Evolutionary conservation across 371 early-diverging fungal genomes (phyloP), one percentile per base, ranked within the genome.

Genomic region (Mortierella sp.): DNA sequence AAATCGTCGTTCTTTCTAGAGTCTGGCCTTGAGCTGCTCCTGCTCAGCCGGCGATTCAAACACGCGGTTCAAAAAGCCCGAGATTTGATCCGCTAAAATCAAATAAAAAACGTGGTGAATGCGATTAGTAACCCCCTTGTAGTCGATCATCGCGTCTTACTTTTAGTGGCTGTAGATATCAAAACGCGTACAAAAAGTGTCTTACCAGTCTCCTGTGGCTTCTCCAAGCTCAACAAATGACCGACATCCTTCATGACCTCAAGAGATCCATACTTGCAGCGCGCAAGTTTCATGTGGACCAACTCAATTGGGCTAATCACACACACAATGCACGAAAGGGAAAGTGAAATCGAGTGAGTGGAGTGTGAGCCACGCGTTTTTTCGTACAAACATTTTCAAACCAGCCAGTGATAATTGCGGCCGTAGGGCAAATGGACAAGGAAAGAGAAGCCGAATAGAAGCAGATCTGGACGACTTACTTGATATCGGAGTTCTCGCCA

Each of bases 401-500:
- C 34, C 48, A 45, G 24, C 45, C 52, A 52, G 66, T 37, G 22
- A 37, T 37, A 9, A 22, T 16, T 11, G 7, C 9, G n/a, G n/a
- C 50, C 24, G n/a, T 5, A 50, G 50, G 24, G 8, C 7, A 22
- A 34, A 61, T 19, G 22, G 31, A 6, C 29, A 24, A 44, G 48
- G 50, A 26, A 65, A 24, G 19, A 26, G 24, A 4, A 41, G 24
- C 26, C 4, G 41, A 40, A 22, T n/a, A 47, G 9, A 55, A 44
- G 45, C 67, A 45, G 70, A 64, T 63, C 45, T 68, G 63, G 8
- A 41, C 11, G 14, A 26, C 81, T 19, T 81, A 77, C 81, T 81
- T 81, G 73, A 81, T 77, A 14, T 77, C 74, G 1, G 81, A 81
- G 13, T 48, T 44, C 44, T 66, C 81, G 37, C 81, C 81, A 52